A percentile compares a stretch with the other conserved stretches of the same genome.
Conservation (phyloP, 176 grass and related monocot species). For the Phyllostachys edulis region DNA sequence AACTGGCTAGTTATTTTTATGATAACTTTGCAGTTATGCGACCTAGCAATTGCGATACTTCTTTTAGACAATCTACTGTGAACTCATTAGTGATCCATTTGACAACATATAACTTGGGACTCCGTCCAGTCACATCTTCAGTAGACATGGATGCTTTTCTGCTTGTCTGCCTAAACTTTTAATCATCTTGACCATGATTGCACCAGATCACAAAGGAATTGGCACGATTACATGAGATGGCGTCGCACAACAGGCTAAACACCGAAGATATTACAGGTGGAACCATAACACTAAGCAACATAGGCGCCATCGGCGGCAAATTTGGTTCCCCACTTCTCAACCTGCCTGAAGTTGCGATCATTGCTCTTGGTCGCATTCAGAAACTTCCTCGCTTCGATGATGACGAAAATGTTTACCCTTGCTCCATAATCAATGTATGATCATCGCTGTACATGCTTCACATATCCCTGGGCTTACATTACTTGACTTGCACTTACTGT, state of each 20-base stretch:
- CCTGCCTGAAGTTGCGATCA: constrained; percentile 91
- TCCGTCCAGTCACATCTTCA: background rate
- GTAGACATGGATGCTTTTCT: constrained; percentile 14
- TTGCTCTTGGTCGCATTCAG: constrained; percentile 84
- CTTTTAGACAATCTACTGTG: background rate
- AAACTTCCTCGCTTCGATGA: constrained; percentile 76
- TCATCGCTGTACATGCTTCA: background rate
- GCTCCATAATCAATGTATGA: constrained; percentile 74
- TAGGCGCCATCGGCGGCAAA: constrained; percentile 92
- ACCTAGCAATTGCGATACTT: background rate
- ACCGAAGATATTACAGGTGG: constrained; percentile 70
- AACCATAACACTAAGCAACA: constrained; percentile 96
- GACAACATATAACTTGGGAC: background rate
- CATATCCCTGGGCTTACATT: background rate
- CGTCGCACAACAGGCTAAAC: constrained; percentile 66
- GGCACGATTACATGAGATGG: constrained; percentile 69
- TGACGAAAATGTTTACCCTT: constrained; percentile 65
- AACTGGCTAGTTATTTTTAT: background rate
- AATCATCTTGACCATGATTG: constrained; percentile 5
- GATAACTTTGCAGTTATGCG: background rate
- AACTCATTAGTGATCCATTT: background rate
- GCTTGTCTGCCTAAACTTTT: background rate
- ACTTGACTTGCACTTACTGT: background rate
- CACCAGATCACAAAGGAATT: constrained; percentile 85
- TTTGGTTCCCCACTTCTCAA: constrained; percentile 95